Conservation (phyloP, 225 moss, liverwort and hornwort species). For the Thuidium tamariscinum region DNA sequence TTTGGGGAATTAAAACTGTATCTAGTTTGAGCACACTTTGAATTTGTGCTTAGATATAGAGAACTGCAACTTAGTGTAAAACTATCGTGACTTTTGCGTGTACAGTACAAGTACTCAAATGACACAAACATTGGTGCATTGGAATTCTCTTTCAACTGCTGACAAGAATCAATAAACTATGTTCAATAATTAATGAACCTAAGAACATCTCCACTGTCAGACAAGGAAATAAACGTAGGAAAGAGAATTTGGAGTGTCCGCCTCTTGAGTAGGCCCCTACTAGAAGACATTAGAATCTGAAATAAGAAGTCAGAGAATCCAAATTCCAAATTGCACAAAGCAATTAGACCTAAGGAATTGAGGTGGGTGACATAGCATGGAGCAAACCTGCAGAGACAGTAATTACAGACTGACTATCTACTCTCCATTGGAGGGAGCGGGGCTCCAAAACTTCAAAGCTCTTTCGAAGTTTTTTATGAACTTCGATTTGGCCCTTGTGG, state of each 20-base stretch:
- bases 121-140: not conserved
- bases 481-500: fast-evolving
- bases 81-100: no score
- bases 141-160: not conserved
- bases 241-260: not conserved
- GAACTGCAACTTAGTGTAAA: not conserved
- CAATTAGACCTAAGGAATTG: fast-evolving
- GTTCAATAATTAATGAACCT: not conserved
- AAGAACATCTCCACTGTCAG: fast-evolving
- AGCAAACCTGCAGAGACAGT: fast-evolving
- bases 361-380: fast-evolving
- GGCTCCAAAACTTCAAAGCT: fast-evolving
- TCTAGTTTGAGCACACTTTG: not conserved
- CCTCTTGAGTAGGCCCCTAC: not conserved
- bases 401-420: not conserved
- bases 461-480: not conserved
- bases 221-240: not conserved
- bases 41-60: not conserved
- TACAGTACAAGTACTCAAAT: no score
- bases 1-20: not conserved
- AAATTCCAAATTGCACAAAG: not conserved
- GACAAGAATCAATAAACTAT: not conserved
- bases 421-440: fast-evolving
- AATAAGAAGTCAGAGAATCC: not conserved
- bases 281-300: not conserved